phyloP scores from a whole-genome alignment of 169 alveolate species.

The Plasmodium sp. region DNA sequence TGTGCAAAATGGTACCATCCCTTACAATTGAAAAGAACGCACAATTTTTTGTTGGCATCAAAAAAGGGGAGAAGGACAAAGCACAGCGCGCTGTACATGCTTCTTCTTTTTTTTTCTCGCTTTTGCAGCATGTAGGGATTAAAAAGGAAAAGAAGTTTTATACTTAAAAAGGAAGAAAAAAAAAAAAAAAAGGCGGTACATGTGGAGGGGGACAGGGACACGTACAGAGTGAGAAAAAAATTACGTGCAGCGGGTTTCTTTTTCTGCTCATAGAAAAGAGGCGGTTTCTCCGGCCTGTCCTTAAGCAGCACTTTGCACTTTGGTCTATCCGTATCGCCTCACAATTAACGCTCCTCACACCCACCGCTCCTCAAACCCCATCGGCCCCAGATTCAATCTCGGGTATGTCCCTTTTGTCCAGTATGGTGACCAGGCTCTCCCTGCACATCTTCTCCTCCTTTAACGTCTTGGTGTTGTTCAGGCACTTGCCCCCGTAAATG shows the following conservation, averaged over 20 bases:
- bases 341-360: background rate
- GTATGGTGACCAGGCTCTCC: constrained; percentile 54
- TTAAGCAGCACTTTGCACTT: background rate
- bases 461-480: constrained; percentile 24
- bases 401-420: constrained; percentile 54
- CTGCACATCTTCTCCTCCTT: constrained; percentile 26
- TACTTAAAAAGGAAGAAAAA: background rate
- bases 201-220: background rate
- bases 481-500: constrained; percentile 30
- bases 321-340: background rate
- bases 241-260: background rate
- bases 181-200: background rate
- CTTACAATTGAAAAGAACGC: background rate
- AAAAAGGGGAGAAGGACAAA: background rate
- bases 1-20: background rate
- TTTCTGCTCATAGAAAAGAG: background rate
- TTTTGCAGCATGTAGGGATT: background rate
- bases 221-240: background rate
- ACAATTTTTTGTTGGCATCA: background rate
- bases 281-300: background rate
- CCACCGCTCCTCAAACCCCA: background rate
- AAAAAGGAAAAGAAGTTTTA: background rate
- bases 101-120: background rate
- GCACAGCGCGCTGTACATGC: background rate
- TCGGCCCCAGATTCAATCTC: constrained; percentile 17